Conservation (phyloP, 164 flowering plant species). For the Malania oleifera region DNA sequence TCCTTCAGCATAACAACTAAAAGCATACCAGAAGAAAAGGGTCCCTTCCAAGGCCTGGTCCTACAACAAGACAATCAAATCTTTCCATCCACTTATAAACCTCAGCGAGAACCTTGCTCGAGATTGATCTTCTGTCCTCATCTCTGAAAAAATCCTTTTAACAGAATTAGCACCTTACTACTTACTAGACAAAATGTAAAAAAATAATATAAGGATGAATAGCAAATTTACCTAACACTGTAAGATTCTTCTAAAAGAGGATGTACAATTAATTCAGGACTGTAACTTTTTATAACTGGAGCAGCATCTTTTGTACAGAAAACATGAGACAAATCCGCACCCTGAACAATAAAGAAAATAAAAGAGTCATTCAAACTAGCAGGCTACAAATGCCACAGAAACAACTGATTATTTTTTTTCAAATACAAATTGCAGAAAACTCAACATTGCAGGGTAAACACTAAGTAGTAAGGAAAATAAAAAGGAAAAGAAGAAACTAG, state of each 20-base stretch:
- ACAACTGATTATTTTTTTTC: background rate
- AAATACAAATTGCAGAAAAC: background rate
- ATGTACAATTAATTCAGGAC: constrained; percentile 97
- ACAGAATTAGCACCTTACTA: constrained; percentile 8
- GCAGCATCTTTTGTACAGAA: constrained; percentile 98
- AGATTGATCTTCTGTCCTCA: constrained; percentile 45
- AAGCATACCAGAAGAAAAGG: constrained; percentile 81
- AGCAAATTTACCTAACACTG: constrained; percentile 53
- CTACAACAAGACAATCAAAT: constrained; percentile 94
- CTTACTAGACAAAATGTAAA: background rate
- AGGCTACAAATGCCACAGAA: background rate
- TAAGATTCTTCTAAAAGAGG: constrained; percentile 92
- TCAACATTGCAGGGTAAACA: background rate
- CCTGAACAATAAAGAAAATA: constrained; percentile 40
- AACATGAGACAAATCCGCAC: constrained; percentile 97
- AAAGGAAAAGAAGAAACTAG: background rate
- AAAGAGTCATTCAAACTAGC: background rate
- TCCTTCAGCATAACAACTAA: constrained; percentile 3
- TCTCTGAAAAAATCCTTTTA: constrained; percentile 39
- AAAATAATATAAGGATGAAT: background rate
- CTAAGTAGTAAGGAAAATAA: background rate
- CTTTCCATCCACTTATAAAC: constrained; percentile 95
- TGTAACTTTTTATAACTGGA: constrained; percentile 84
- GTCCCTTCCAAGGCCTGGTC: constrained; percentile 99
- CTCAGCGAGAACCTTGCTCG: constrained; percentile 62